Evolutionary conservation across 2,329 filamentous ascomycete species (phyloP), one percentile per base, ranked within the genome.

Genomic region (Venturia carpophila): DNA sequence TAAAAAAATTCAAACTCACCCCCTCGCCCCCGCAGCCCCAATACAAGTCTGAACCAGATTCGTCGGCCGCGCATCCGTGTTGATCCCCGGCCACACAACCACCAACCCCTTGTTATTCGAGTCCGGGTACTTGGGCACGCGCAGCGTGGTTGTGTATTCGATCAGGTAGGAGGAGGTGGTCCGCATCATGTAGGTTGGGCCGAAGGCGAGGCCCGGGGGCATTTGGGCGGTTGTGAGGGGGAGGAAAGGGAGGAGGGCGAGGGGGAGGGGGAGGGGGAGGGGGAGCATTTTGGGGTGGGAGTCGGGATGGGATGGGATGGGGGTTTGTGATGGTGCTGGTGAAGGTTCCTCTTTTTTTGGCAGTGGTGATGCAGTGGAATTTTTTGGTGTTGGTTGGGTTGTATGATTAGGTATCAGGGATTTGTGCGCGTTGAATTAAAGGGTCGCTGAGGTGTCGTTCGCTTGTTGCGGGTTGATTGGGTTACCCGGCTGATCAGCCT

Each of bases 21-120:
- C 6, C 41, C 37, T 41, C 24, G 58, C 58, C 21, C 9, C 21
- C 34, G 27, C 58, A 1, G 27, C 58, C 10, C 58, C 58, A 42
- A 61, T 42, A 41, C 58, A 61, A 11, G 58, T 61, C 41, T 61
- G 58, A 34, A 42, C 58, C 24, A 61, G 24, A 41, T 61, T 61
- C 11, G 58, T 61, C 10, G 58, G 58, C 17, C 34, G 15, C 21
- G 58, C 58, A 61, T 61, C 58, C 11, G 58, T 61, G 21, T 61
- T 61, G 15, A 61, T 61, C 10, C 58, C 58, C 1, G 58, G 58
- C 58, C 58, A 61, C 7, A 61, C 30, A 5, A 42, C 58, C 24
- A 61, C 30, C 27, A 61, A 41, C 1, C 58, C 58, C 27, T 41
- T 34, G 30, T 34, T 15, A 24, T 13, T 15, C 17, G 34, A 2